These are phyloP conservation scores for Clavispora carvajalis DNA, from an alignment of 805 yeast genomes.

Conservation along the genomic window DNA sequence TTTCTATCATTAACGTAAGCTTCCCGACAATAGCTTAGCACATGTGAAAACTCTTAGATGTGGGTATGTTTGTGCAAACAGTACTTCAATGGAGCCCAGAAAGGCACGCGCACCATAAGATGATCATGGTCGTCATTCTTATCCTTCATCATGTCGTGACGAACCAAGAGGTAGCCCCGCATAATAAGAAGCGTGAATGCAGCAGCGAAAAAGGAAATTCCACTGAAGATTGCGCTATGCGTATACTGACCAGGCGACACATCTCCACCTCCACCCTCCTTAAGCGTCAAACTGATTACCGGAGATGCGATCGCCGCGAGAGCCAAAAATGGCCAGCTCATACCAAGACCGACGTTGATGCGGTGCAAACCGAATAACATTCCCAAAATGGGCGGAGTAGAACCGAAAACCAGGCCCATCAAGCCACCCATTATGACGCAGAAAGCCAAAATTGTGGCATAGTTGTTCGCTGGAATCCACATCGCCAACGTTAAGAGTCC, in stretches of 20 bases:
- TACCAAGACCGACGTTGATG: slow-evolving; percentile 43
- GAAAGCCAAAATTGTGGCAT: slow-evolving; percentile 50
- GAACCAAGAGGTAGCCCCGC: slow-evolving; percentile 51
- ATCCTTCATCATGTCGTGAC: slow-evolving; percentile 29
- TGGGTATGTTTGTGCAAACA: not conserved
- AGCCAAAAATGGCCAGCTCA: slow-evolving; percentile 52
- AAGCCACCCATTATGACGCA: slow-evolving; percentile 48
- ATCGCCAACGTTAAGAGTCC: slow-evolving; percentile 30
- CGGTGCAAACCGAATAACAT: slow-evolving; percentile 52
- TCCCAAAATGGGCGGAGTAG: slow-evolving; percentile 46
- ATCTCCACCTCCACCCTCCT: slow-evolving; percentile 18
- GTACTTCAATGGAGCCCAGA: slow-evolving; percentile 10
- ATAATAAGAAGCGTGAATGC: slow-evolving; percentile 37
- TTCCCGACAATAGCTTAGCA: no score
- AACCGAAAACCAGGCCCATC: slow-evolving; percentile 63
- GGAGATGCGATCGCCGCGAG: slow-evolving; percentile 52
- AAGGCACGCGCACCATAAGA: slow-evolving; percentile 13
- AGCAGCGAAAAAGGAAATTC: slow-evolving; percentile 45
- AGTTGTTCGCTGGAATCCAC: slow-evolving; percentile 43
- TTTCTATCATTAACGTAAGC: no score
- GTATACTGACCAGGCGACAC: slow-evolving; percentile 44
- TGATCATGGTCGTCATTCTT: slow-evolving; percentile 13
- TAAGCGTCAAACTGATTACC: slow-evolving; percentile 53
- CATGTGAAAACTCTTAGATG: not conserved
- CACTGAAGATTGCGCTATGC: slow-evolving; percentile 55